Conservation (phyloP, 2,329 filamentous ascomycete genomes). For the Domatiomyces globalis region DNA sequence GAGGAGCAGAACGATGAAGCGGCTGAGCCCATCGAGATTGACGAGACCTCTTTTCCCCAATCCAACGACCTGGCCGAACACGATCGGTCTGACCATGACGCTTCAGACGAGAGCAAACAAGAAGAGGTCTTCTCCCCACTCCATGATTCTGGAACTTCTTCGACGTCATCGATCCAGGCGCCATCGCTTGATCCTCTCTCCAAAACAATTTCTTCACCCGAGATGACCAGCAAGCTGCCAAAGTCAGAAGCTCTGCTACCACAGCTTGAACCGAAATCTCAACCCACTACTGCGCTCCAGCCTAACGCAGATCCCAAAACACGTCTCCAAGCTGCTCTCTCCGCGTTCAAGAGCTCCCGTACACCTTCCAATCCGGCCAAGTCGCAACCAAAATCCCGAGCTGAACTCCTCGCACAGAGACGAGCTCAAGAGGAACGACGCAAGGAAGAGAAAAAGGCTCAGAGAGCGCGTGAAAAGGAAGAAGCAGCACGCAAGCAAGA, state of each 20-base stretch:
- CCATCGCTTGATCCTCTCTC: slow-evolving; percentile 6
- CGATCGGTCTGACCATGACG: slow-evolving; percentile 35
- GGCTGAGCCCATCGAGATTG: slow-evolving; percentile 10
- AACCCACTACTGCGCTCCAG: neutral
- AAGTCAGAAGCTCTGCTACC: slow-evolving; percentile 5
- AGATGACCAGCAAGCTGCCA: slow-evolving; percentile 1
- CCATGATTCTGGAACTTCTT: slow-evolving; percentile 43
- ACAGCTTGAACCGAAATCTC: slow-evolving; percentile 4
- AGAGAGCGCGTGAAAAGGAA: slow-evolving; percentile 60
- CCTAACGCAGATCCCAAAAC: slow-evolving; percentile 7
- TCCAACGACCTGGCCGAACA: neutral
- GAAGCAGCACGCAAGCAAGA: slow-evolving; percentile 56
- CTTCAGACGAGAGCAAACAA: slow-evolving; percentile 27
- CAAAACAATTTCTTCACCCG: neutral
- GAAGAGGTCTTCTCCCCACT: slow-evolving; percentile 22
- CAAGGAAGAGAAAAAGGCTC: slow-evolving; percentile 77
- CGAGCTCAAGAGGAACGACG: slow-evolving; percentile 76
- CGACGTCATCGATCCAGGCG: slow-evolving; percentile 52
- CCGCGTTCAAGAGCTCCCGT: slow-evolving; percentile 67
- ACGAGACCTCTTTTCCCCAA: neutral
- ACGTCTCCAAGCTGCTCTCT: slow-evolving; percentile 61
- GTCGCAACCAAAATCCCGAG: slow-evolving; percentile 64
- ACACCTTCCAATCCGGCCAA: slow-evolving; percentile 43
- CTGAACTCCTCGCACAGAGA: slow-evolving; percentile 82
- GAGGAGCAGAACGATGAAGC: slow-evolving; percentile 20